Evolutionary conservation across 1,284 basidiomycete species (phyloP).

Genomic region (Cryptococcus floricola): DNA sequence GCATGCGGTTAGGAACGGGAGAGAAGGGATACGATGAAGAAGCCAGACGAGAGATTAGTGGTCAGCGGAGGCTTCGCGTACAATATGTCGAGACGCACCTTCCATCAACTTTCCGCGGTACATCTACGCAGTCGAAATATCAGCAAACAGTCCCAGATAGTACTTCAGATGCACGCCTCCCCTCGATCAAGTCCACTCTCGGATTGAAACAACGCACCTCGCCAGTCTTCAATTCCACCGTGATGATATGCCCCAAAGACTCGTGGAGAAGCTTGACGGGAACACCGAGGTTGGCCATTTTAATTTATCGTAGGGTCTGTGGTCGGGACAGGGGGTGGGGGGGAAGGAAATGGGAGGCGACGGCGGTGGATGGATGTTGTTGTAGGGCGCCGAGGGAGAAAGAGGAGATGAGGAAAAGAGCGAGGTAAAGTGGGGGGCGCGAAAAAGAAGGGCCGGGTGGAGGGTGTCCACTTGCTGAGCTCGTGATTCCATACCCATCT

Average conservation of each 20-base stretch:
- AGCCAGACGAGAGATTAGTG: background rate
- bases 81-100: slow-evolving; percentile 53
- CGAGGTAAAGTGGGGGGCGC: too few species aligned
- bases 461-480: too few species aligned
- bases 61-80: background rate
- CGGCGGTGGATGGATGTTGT: too few species aligned
- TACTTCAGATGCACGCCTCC: background rate
- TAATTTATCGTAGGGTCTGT: slow-evolving; percentile 2
- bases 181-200: slow-evolving; percentile 49
- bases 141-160: background rate
- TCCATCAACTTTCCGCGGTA: slow-evolving; percentile 97
- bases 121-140: slow-evolving; percentile 56
- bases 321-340: background rate
- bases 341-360: too few species aligned
- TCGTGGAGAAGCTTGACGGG: slow-evolving; percentile 90
- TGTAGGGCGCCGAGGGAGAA: too few species aligned
- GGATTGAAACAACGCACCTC: slow-evolving; percentile 32
- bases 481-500: too few species aligned
- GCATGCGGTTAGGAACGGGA: background rate
- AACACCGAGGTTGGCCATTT: slow-evolving; percentile 66
- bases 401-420: too few species aligned
- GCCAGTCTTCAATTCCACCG: slow-evolving; percentile 96
- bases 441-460: too few species aligned
- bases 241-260: slow-evolving; percentile 92
- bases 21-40: background rate